Evolutionary conservation across 2,329 filamentous ascomycete genomes (phyloP).

Genomic region (Aplosporella prunicola): DNA sequence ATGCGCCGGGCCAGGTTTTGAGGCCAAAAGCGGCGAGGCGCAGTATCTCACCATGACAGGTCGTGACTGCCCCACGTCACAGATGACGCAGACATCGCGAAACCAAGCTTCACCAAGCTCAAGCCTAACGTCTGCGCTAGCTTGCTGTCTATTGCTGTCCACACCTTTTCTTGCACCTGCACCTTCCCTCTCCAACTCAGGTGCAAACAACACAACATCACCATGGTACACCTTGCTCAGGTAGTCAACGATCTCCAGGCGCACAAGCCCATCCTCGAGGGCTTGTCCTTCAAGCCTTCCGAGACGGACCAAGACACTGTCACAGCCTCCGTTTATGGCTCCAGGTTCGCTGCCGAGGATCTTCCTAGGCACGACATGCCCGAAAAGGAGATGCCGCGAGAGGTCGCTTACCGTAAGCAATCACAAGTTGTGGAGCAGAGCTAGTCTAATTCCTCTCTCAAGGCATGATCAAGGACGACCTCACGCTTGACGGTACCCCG

Average conservation of each 20-base stretch:
- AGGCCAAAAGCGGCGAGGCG: too few relatives aligned
- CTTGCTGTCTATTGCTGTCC: not conserved
- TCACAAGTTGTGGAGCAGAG: too few relatives aligned
- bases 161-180: constrained; percentile 2
- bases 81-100: too few relatives aligned
- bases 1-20: too few relatives aligned
- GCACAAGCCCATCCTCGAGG: constrained; percentile 38
- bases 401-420: constrained; percentile 84
- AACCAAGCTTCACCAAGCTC: constrained; percentile 11
- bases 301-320: constrained; percentile 45
- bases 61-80: too few relatives aligned
- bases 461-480: constrained; percentile 51
- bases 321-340: constrained; percentile 80
- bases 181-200: not conserved
- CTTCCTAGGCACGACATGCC: constrained; percentile 81
- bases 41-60: too few relatives aligned
- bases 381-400: constrained; percentile 78
- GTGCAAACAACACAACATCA: constrained; percentile 12
- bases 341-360: constrained; percentile 69
- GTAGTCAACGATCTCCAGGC: constrained; percentile 35
- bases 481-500: constrained; percentile 83
- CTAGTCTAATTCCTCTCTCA: not conserved
- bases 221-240: constrained; percentile 42
- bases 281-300: too few relatives aligned
- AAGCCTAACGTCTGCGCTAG: constrained; percentile 6